Evolutionary conservation across 257 asterid species (phyloP).

Genomic region (Scutellaria minor): DNA sequence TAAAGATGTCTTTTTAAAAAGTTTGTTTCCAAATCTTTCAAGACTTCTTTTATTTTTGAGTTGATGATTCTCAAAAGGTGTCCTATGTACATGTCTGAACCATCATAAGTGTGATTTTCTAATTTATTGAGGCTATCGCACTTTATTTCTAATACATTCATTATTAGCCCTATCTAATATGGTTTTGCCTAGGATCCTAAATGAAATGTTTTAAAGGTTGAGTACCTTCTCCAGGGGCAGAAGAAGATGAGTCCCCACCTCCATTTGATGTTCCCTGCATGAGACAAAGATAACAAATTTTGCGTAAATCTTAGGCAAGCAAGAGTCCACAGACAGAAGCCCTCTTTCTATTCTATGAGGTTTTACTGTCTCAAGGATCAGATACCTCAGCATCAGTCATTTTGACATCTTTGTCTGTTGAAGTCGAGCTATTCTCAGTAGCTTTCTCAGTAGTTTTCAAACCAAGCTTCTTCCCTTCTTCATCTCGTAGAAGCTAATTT

Average conservation of each 20-base stretch:
- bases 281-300: slow-evolving; percentile 27
- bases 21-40: background rate
- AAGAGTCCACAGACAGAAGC: background rate
- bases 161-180: background rate
- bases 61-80: background rate
- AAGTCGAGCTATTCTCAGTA: slow-evolving; percentile 57
- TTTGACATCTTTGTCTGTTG: slow-evolving; percentile 66
- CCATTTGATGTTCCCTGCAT: slow-evolving; percentile 79
- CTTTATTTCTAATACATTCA: background rate
- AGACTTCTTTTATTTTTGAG: background rate
- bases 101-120: background rate
- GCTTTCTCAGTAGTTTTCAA: slow-evolving; percentile 70
- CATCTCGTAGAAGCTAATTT: slow-evolving; percentile 80
- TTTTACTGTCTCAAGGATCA: slow-evolving; percentile 14
- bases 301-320: slow-evolving; percentile 28
- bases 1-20: background rate
- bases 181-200: background rate
- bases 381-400: slow-evolving; percentile 86
- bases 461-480: slow-evolving; percentile 89
- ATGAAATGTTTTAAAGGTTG: slow-evolving; percentile 20
- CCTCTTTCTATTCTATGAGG: slow-evolving; percentile 13
- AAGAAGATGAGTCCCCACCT: slow-evolving; percentile 58
- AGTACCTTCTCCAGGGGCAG: slow-evolving; percentile 69
- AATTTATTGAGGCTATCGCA: background rate
- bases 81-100: background rate